Evolutionary conservation across 257 asterid genomes (phyloP).

Genomic region (Voacanga thouarsii): DNA sequence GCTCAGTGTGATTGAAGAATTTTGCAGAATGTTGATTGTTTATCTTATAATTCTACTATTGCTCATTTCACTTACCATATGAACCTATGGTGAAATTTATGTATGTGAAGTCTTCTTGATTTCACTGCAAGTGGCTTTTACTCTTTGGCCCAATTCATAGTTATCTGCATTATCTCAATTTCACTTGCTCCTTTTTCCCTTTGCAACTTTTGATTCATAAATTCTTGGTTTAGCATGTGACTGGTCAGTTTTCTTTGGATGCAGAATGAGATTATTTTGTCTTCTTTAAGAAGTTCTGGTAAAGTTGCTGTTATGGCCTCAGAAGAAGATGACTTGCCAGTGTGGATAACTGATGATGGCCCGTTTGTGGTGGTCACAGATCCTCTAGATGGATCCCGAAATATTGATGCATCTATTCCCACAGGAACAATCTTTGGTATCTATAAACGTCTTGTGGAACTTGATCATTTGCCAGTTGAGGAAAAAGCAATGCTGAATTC

Average conservation of each 20-base stretch:
- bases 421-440: conserved; percentile 92
- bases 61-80: background rate
- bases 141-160: background rate
- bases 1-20: background rate
- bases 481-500: conserved; percentile 79
- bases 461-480: conserved; percentile 67
- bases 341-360: conserved; percentile 82
- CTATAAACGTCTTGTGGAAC: conserved; percentile 64
- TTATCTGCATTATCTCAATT: background rate
- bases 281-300: conserved; percentile 68
- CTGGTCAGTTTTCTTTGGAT: conserved; percentile 12
- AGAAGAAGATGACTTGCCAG: conserved; percentile 87
- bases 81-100: background rate
- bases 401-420: conserved; percentile 95
- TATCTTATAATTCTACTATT: background rate
- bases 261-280: conserved; percentile 84
- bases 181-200: background rate
- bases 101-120: background rate
- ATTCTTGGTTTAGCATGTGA: conserved; percentile 6
- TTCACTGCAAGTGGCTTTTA: background rate
- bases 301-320: conserved; percentile 97
- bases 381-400: conserved; percentile 89
- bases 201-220: background rate
- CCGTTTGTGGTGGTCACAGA: conserved; percentile 86
- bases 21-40: background rate